Conservation (phyloP, 2,329 filamentous ascomycete species). For the Berkeleyomyces basicola region DNA sequence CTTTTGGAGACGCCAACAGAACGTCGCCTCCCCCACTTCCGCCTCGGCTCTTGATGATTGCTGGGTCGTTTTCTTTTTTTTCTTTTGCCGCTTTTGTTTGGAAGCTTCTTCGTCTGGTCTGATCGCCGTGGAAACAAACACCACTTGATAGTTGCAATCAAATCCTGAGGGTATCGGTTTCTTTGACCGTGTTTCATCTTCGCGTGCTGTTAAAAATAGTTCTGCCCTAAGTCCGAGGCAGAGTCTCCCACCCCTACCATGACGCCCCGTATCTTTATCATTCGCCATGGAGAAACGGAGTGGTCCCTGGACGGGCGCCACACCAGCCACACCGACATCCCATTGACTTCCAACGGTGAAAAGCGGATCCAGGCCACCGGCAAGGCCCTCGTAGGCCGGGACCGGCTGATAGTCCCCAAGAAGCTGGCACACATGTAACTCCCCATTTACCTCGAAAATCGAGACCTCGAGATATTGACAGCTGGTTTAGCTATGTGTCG, state of each 20-base stretch:
- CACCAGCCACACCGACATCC: constrained; percentile 74
- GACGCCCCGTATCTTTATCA: constrained; percentile 61
- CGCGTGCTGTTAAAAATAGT: background rate
- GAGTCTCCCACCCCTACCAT: constrained; percentile 16
- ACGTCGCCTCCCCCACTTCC: background rate
- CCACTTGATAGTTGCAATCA: background rate
- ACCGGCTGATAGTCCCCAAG: constrained; percentile 67
- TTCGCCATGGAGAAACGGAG: constrained; percentile 88
- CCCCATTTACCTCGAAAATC: too few relatives aligned
- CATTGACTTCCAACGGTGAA: constrained; percentile 67
- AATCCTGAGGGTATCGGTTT: background rate
- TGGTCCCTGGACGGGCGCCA: constrained; percentile 81
- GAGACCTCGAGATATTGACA: background rate
- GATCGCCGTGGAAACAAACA: background rate
- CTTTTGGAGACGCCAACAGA: background rate
- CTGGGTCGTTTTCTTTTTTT: background rate
- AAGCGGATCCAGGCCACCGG: constrained; percentile 62
- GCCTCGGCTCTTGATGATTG: background rate
- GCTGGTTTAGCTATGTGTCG: constrained; percentile 52
- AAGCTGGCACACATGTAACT: constrained; percentile 68
- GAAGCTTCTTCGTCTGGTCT: background rate
- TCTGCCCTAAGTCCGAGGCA: too few relatives aligned
- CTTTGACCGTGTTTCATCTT: background rate
- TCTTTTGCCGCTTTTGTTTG: background rate
- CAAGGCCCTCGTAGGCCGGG: constrained; percentile 64